phyloP scores from a whole-genome alignment of 306 rosid genomes.

The Purshia tridentata region DNA sequence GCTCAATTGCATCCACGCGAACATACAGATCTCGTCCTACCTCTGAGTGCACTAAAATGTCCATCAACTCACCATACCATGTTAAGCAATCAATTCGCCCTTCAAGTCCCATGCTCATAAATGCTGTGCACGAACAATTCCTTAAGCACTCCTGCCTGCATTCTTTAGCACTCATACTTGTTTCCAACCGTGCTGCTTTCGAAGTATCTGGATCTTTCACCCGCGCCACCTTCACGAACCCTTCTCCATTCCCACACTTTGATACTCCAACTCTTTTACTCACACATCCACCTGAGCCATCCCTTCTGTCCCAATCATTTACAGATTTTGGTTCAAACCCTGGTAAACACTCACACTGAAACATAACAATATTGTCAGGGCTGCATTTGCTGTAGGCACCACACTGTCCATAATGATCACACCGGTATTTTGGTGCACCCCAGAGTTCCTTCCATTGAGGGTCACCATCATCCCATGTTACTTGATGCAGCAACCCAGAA shows the following conservation, averaged over 20 bases:
- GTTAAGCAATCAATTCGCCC: slow-evolving; percentile 39
- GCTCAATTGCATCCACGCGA: slow-evolving; percentile 35
- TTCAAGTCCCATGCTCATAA: slow-evolving; percentile 27
- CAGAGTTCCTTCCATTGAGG: slow-evolving; percentile 12
- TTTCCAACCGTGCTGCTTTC: slow-evolving; percentile 19
- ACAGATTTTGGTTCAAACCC: slow-evolving; percentile 47
- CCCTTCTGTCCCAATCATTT: slow-evolving; percentile 36
- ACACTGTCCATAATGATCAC: slow-evolving; percentile 46
- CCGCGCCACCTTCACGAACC: slow-evolving; percentile 34
- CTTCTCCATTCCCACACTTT: slow-evolving; percentile 47
- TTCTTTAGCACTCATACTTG: slow-evolving; percentile 17
- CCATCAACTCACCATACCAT: slow-evolving; percentile 49
- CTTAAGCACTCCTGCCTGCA: slow-evolving; percentile 43
- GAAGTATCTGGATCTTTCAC: slow-evolving; percentile 51
- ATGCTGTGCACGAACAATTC: slow-evolving; percentile 55
- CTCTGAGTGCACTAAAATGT: slow-evolving; percentile 31
- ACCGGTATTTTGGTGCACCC: slow-evolving; percentile 29
- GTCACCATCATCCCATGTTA: background rate
- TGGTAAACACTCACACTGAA: slow-evolving; percentile 47
- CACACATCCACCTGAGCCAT: slow-evolving; percentile 52
- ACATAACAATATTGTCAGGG: slow-evolving; percentile 27
- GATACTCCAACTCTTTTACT: slow-evolving; percentile 25
- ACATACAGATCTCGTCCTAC: slow-evolving; percentile 41
- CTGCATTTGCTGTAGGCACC: slow-evolving; percentile 49
- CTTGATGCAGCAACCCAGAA: background rate